Evolutionary conservation across 2,329 filamentous ascomycete genomes (phyloP).

Genomic region (Colletotrichum chlorophyti): DNA sequence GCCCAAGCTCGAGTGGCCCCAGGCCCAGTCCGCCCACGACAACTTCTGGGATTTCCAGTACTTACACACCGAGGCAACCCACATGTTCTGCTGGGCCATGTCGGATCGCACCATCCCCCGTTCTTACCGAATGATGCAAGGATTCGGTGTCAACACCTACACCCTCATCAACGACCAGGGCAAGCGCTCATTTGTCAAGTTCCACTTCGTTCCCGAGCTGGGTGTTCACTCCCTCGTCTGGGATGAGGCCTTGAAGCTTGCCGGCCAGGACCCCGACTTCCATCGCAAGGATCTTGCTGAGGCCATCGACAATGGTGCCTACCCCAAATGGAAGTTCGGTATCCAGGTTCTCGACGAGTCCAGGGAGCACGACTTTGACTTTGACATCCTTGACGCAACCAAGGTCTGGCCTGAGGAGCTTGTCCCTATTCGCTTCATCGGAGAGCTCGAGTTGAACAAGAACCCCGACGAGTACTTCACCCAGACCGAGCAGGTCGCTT

Average conservation of each 20-base stretch:
- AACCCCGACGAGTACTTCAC: constrained; percentile 85
- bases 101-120: constrained; percentile 76
- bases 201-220: constrained; percentile 76
- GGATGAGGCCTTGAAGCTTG: constrained; percentile 80
- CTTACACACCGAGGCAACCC: constrained; percentile 73
- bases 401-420: constrained; percentile 86
- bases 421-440: constrained; percentile 78
- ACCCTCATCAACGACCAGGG: constrained; percentile 72
- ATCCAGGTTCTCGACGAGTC: constrained; percentile 79
- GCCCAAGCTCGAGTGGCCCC: constrained; percentile 73
- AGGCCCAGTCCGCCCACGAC: constrained; percentile 75
- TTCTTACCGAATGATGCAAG: constrained; percentile 85
- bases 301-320: constrained; percentile 75
- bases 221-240: constrained; percentile 80
- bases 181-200: constrained; percentile 78
- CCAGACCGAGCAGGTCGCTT: constrained; percentile 83
- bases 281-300: constrained; percentile 79
- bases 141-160: constrained; percentile 84
- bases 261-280: constrained; percentile 80
- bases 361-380: constrained; percentile 79
- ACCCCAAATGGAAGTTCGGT: constrained; percentile 81
- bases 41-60: constrained; percentile 81
- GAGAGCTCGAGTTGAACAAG: constrained; percentile 79
- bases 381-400: constrained; percentile 84
- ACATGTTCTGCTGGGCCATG: constrained; percentile 84